Percentiles rank a stretch among this genome's conserved stretches.
phyloP scores from a whole-genome alignment of 164 flowering plant species.

The Aristolochia californica region DNA sequence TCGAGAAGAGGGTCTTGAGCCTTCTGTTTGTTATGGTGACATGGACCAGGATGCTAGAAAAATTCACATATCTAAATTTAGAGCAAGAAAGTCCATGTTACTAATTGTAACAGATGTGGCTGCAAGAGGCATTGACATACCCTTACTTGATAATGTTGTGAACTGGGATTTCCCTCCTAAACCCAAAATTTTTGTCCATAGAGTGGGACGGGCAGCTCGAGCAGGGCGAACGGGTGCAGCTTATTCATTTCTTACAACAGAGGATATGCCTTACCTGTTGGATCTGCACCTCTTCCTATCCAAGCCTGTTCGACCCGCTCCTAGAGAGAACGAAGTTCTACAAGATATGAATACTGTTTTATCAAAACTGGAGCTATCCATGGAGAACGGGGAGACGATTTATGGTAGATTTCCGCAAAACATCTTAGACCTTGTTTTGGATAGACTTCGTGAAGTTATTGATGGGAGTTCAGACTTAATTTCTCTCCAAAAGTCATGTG shows the following conservation, averaged over 20 bases:
- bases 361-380: constrained; percentile 51
- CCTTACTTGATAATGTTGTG: constrained; percentile 90
- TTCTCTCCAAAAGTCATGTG: constrained; percentile 47
- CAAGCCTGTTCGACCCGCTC: constrained; percentile 80
- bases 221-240: constrained; percentile 92
- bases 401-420: constrained; percentile 92
- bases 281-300: constrained; percentile 98
- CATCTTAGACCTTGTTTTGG: constrained; percentile 70
- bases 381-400: constrained; percentile 72
- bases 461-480: constrained; percentile 63
- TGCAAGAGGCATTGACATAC: constrained; percentile 96
- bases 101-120: constrained; percentile 95
- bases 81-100: constrained; percentile 81
- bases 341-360: constrained; percentile 52
- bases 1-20: constrained; percentile 71
- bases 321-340: constrained; percentile 75
- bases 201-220: constrained; percentile 96
- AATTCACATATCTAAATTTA: constrained; percentile 68
- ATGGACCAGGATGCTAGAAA: constrained; percentile 99
- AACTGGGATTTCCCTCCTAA: constrained; percentile 97
- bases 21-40: constrained; percentile 92
- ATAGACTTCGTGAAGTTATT: constrained; percentile 64
- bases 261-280: constrained; percentile 77
- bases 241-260: constrained; percentile 75
- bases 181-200: constrained; percentile 91